Conservation (phyloP, 2,329 filamentous ascomycete species). For the Trichophyton verrucosum region DNA sequence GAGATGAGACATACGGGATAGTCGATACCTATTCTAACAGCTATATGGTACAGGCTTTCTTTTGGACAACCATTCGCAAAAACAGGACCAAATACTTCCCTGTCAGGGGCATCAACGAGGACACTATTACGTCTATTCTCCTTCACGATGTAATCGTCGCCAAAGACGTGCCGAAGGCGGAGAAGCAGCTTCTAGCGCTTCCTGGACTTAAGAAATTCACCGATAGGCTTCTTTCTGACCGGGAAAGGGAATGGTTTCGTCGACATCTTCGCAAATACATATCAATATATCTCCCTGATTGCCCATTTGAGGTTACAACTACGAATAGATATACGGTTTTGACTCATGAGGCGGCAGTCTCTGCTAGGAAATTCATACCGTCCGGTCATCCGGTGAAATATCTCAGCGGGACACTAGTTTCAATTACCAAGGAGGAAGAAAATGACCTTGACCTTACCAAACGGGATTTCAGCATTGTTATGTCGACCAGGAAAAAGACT, state of each 20-base stretch:
- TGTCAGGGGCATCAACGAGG: constrained; percentile 62
- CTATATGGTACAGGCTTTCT: constrained; percentile 56
- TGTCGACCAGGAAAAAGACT: constrained; percentile 81
- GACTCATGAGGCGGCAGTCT: constrained; percentile 76
- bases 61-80: constrained; percentile 93
- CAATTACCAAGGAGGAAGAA: constrained; percentile 87
- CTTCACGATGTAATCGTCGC: constrained; percentile 57
- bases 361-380: constrained; percentile 64
- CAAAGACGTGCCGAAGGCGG: constrained; percentile 59
- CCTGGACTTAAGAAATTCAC: constrained; percentile 62
- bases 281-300: constrained; percentile 84
- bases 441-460: constrained; percentile 64
- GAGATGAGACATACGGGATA: not conserved
- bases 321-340: constrained; percentile 93
- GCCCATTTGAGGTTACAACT: constrained; percentile 82
- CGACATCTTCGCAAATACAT: constrained; percentile 81
- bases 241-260: constrained; percentile 76
- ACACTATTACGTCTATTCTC: constrained; percentile 48
- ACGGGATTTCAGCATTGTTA: constrained; percentile 93
- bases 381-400: constrained; percentile 83
- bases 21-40: not conserved
- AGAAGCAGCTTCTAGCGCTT: constrained; percentile 58
- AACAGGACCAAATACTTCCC: constrained; percentile 78
- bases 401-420: constrained; percentile 77
- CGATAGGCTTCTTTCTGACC: constrained; percentile 54